Evolutionary conservation across 2,329 filamentous ascomycete genomes (phyloP), one percentile per base, ranked within the genome.

Genomic region (Leptographium wingfieldii): DNA sequence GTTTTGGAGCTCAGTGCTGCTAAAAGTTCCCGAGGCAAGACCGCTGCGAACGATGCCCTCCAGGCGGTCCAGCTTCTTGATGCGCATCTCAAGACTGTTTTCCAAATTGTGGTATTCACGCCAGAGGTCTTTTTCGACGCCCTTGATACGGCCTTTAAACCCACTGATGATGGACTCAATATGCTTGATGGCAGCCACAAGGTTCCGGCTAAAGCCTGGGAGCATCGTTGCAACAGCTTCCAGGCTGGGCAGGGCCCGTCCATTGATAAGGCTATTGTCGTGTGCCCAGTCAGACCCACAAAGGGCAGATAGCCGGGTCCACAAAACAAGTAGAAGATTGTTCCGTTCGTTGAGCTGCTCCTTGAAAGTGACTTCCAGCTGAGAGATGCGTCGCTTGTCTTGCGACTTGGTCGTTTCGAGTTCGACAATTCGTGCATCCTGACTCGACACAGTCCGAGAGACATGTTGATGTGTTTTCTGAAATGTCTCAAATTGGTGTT

Each of bases 231-330:
- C 84, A 63, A 99, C 88, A 16, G 91, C 85, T 68, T 96, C 92
- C 40, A 95, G 79, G 14, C 87, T 90, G 0, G 92, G 90, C 7
- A 95, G 75, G 1, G 82, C 83, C 62, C 92, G 88, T 25, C 91
- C 90, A 67, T 94, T 92, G 69, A 97, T 88, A 29, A 96, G 82
- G 60, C 87, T 87, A 71, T 97, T 92, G 67, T 87, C 85, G 70
- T 96, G 88, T 5, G 88, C 84, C 92, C 94, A 99, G 69, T 97
- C 94, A 0, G 84, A 81, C 12, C 94, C 94, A 67, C 94, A 97
- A 52, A 97, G 80, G 0, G 83, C 80, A 3, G 90, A 92, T 10
- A 99, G 80, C 54, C 88, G 83, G 64, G 92, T 92, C 94, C 94
- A 99, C 5, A 97, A 76, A n/a, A 84, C 80, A 27, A 96, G 81